Conservation (phyloP, 352 stramenopile species). For the Elongisporangium undulatum region DNA sequence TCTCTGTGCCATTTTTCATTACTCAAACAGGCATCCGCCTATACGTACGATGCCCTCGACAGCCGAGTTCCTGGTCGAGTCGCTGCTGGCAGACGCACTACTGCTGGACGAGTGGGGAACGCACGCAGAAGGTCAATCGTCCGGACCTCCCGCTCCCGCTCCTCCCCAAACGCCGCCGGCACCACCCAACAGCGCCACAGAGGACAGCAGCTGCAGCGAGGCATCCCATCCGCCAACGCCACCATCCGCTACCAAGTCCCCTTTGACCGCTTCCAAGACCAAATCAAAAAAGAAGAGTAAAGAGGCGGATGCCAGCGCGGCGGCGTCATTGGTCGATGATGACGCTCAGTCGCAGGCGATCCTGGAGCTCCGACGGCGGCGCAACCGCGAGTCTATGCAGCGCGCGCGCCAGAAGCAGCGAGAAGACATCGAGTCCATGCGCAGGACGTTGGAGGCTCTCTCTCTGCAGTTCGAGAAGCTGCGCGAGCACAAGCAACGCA, state of each 20-base stretch:
- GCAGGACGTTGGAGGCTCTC: background rate
- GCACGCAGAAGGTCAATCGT: too few species aligned
- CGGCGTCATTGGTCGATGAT: background rate
- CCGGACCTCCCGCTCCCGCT: background rate
- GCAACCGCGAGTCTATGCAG: constrained; percentile 63
- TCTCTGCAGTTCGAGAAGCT: background rate
- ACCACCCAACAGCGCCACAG: background rate
- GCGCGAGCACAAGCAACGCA: background rate
- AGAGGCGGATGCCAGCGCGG: constrained; percentile 1
- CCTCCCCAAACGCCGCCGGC: background rate
- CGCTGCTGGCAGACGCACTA: background rate
- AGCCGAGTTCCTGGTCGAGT: background rate
- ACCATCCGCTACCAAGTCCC: background rate
- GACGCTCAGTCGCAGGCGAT: constrained; percentile 18
- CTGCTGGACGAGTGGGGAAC: background rate
- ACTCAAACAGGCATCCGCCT: background rate
- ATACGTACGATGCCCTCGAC: background rate
- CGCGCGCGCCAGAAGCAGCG: constrained; percentile 24
- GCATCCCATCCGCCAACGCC: background rate
- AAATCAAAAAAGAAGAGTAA: background rate
- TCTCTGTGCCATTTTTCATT: background rate
- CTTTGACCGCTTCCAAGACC: background rate
- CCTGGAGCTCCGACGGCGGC: constrained; percentile 41
- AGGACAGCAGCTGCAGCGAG: background rate
- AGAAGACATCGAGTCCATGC: background rate